Base-by-base conservation (phyloP, 2,329 filamentous ascomycete species). In the Ceratocystis papillata region DNA sequence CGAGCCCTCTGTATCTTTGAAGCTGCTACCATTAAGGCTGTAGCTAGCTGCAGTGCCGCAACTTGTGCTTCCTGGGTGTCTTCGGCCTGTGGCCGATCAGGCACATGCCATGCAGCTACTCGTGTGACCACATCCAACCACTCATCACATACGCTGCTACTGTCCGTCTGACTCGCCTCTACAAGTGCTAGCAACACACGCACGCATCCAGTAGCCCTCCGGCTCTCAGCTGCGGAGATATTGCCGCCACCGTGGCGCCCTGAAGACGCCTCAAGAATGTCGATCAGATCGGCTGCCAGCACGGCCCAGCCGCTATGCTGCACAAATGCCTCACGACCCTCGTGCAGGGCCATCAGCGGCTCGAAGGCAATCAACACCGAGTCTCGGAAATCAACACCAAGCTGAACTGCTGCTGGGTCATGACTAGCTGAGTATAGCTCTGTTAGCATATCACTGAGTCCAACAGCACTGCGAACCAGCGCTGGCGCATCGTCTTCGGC, bases 401-500 rank as follows among this genome's bases (percentile, higher is more conserved):
- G 0, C 71, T 71, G 46, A 12, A 28, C 2, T 68, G 65, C 3
- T 70, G 66, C 63, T 20, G 22, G n/a, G 22, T 64, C 30, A 41
- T 69, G 63, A 1, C 67, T 67, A 28, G 45, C 28, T 12, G 76
- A 76, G 72, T 88, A 88, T 0, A 88, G 75, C 12, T 86, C 83
- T 64, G 87, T 72, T 41, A 88, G 77, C 77, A 88, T 81, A 69
- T 88, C 86, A 68, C 79, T 79, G 62, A 88, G 73, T 0, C 83
- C 84, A 0, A 79, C 78, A 10, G 79, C 80, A 70, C 86, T 81
- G 62, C 76, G 79, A 10, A 84, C 76, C 48, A 88, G 71, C 6
- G 76, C 74, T 15, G 84, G 80, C 50, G 83, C 84, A 50, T 88
- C 85, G 66, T 89, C 86, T 69, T 89, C 86, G 6, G 83, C 78